Evolutionary conservation across 1,139 yeast species (phyloP).

Genomic region (Candida pseudoviswanathii): DNA sequence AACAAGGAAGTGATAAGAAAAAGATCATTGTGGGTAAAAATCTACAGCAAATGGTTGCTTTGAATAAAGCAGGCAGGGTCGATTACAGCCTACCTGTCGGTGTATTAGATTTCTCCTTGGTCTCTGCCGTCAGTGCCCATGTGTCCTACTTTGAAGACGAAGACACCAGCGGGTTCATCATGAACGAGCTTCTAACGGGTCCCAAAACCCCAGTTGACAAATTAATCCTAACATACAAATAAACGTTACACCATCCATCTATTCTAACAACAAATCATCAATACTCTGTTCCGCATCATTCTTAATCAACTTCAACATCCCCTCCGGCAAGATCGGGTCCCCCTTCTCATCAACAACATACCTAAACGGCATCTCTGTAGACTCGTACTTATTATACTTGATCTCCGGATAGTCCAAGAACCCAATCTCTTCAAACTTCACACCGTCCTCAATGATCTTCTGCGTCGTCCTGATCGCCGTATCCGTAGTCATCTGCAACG

Average conservation of each 20-base stretch:
- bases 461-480: slow-evolving; percentile 94
- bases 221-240: slow-evolving; percentile 23
- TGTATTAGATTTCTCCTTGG: slow-evolving; percentile 72
- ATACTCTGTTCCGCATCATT: slow-evolving; percentile 79
- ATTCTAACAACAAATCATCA: slow-evolving; percentile 54
- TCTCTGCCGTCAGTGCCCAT: slow-evolving; percentile 85
- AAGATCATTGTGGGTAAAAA: slow-evolving; percentile 20
- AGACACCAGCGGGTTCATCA: slow-evolving; percentile 78
- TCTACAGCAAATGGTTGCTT: slow-evolving; percentile 34
- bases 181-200: slow-evolving; percentile 51
- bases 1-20: slow-evolving; percentile 16
- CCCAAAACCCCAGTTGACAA: slow-evolving; percentile 22
- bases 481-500: slow-evolving; percentile 94
- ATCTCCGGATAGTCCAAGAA: slow-evolving; percentile 95
- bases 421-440: slow-evolving; percentile 66
- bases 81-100: slow-evolving; percentile 85
- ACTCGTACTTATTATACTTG: slow-evolving; percentile 81
- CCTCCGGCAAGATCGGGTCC: slow-evolving; percentile 84
- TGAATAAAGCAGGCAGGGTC: slow-evolving; percentile 73
- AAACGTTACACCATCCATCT: slow-evolving; percentile 6
- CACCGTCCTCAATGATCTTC: slow-evolving; percentile 60
- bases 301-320: slow-evolving; percentile 86
- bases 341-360: slow-evolving; percentile 67
- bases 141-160: slow-evolving; percentile 85
- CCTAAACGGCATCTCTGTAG: slow-evolving; percentile 97